Conservation (phyloP, 1,139 yeast genomes). For the Geotrichum histeridarum region DNA sequence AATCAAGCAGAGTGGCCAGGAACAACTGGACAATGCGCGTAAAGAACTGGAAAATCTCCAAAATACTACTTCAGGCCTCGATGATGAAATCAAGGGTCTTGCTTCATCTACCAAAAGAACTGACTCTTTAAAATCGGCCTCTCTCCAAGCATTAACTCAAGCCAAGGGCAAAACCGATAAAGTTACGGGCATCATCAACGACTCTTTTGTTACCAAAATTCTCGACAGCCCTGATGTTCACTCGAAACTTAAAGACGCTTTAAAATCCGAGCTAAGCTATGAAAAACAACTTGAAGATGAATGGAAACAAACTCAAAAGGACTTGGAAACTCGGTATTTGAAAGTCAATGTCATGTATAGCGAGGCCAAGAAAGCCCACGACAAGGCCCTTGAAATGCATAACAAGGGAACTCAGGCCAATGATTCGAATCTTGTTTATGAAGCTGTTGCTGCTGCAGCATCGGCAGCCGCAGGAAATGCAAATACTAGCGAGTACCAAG, state of each 20-base stretch:
- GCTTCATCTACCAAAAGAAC: constrained; percentile 22
- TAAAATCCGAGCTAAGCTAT: constrained; percentile 25
- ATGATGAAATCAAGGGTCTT: constrained; percentile 40
- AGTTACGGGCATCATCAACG: constrained; percentile 26
- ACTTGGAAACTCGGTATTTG: constrained; percentile 35
- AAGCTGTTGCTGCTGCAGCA: constrained; percentile 18
- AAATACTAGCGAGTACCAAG: constrained; percentile 5
- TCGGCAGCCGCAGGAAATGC: constrained; percentile 17
- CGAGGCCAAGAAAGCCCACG: constrained; percentile 29
- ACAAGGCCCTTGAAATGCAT: constrained; percentile 20
- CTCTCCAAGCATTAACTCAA: constrained; percentile 23
- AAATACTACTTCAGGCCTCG: constrained; percentile 28
- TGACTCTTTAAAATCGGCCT: constrained; percentile 24
- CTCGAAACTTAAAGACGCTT: constrained; percentile 22
- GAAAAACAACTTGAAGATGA: constrained; percentile 32
- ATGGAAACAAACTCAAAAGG: constrained; percentile 36
- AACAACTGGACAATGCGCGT: background rate
- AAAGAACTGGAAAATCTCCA: constrained; percentile 11
- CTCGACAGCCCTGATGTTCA: constrained; percentile 25
- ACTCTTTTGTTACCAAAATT: constrained; percentile 25
- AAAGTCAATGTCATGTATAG: constrained; percentile 33
- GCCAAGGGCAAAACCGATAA: constrained; percentile 26
- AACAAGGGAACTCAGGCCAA: constrained; percentile 2
- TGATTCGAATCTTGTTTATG: constrained; percentile 15
- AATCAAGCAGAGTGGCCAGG: constrained; percentile 2